These are phyloP conservation scores for Apiospora malaysiana DNA, from an alignment of 2,329 filamentous ascomycete genomes.

Conservation along the genomic window DNA sequence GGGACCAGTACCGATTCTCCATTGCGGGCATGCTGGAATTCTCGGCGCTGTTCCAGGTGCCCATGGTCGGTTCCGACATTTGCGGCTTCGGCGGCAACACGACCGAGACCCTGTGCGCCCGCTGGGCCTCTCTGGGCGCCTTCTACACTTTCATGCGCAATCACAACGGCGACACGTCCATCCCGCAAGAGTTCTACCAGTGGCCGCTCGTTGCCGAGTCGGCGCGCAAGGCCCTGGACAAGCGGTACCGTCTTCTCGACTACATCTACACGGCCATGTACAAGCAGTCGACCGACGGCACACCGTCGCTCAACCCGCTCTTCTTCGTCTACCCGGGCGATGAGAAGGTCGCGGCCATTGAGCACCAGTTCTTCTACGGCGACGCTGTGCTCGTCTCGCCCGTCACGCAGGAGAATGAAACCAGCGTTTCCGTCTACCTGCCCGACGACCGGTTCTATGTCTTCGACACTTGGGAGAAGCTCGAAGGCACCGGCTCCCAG, in stretches of 20 bases:
- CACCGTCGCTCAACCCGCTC: constrained; percentile 69
- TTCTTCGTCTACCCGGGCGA: constrained; percentile 71
- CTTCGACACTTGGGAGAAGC: constrained; percentile 53
- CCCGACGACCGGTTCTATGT: constrained; percentile 56
- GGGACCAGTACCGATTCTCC: constrained; percentile 63
- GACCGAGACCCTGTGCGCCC: constrained; percentile 71
- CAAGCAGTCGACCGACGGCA: constrained; percentile 65
- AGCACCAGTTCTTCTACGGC: constrained; percentile 56
- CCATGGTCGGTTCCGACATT: constrained; percentile 74
- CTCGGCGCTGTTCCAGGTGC: constrained; percentile 69
- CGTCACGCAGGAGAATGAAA: constrained; percentile 50
- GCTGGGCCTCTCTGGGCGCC: constrained; percentile 77
- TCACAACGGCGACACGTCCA: constrained; percentile 62
- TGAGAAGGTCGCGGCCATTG: constrained; percentile 45
- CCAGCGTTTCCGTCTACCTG: constrained; percentile 51
- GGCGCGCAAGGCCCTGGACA: constrained; percentile 69
- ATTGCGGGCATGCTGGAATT: constrained; percentile 67
- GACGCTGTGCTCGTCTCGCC: constrained; percentile 51
- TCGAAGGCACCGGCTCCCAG: constrained; percentile 48
- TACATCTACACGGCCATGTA: constrained; percentile 77
- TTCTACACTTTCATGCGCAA: constrained; percentile 80
- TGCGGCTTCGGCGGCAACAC: constrained; percentile 77
- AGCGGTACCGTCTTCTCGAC: constrained; percentile 73
- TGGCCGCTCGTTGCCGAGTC: constrained; percentile 67
- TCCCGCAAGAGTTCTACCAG: constrained; percentile 75